These are phyloP conservation scores for Linderina pennispora DNA, from an alignment of 192 early-diverging fungal genomes.

Conservation along the genomic window DNA sequence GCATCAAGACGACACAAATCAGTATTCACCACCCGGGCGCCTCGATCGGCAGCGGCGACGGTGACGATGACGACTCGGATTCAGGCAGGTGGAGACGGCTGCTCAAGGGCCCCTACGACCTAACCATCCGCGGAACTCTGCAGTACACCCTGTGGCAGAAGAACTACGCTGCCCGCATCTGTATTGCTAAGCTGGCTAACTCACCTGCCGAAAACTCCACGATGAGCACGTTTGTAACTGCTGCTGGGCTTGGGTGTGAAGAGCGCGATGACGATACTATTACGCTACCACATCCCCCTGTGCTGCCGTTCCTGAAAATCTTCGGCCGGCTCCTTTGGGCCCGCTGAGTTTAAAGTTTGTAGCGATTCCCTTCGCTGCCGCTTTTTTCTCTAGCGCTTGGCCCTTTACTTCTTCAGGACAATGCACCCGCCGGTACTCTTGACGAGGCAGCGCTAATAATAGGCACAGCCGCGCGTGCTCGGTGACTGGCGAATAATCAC, in stretches of 20 bases:
- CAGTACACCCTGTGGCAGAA: conserved; percentile 49
- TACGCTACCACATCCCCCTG: conserved; percentile 25
- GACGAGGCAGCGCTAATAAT: too few relatives aligned
- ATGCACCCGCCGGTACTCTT: too few relatives aligned
- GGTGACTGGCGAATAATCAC: too few relatives aligned
- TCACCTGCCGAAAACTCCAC: conserved; percentile 31
- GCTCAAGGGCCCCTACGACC: conserved; percentile 44
- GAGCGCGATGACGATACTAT: conserved; percentile 36
- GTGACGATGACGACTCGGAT: conserved; percentile 27
- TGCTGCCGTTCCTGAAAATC: conserved; percentile 5
- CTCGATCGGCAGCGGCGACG: conserved; percentile 16
- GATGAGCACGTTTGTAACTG: conserved; percentile 1
- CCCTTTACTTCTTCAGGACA: too few relatives aligned
- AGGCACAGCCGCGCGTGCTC: too few relatives aligned
- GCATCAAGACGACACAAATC: conserved; percentile 38
- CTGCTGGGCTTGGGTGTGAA: conserved; percentile 37
- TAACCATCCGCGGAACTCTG: conserved; percentile 48
- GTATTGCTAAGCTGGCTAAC: conserved; percentile 46
- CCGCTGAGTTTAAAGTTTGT: too few relatives aligned
- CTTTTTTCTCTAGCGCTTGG: too few relatives aligned
- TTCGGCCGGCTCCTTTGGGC: too few relatives aligned
- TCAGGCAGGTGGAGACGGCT: conserved; percentile 34
- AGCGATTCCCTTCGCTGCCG: too few relatives aligned
- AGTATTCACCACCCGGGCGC: conserved; percentile 43
- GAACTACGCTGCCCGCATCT: conserved; percentile 44